Conservation (phyloP, 2,329 filamentous ascomycete genomes). For the Hypomyces perniciosus region DNA sequence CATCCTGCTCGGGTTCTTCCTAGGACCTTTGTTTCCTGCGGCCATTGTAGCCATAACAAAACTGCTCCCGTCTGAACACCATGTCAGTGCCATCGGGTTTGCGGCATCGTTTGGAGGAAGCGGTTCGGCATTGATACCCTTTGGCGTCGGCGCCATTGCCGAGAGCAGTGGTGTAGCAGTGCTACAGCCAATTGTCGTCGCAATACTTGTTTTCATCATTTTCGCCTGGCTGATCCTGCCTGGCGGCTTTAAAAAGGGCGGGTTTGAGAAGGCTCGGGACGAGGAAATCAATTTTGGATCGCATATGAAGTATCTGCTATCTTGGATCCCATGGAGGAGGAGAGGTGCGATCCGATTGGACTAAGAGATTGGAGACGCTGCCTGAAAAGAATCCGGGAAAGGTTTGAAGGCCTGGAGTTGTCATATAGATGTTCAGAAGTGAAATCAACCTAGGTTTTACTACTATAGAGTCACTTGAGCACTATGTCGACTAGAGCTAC, state of each 20-base stretch:
- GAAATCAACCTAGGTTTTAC: no score
- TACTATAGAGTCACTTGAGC: no score
- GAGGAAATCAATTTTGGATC: constrained; percentile 31
- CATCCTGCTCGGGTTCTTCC: constrained; percentile 68
- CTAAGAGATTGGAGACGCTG: no score
- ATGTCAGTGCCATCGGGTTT: constrained; percentile 74
- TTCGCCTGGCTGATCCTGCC: neutral
- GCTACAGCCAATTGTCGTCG: constrained; percentile 48
- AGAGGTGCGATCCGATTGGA: no score
- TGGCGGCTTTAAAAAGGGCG: constrained; percentile 27
- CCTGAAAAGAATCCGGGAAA: no score
- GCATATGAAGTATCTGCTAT: constrained; percentile 20
- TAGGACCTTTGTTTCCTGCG: constrained; percentile 73
- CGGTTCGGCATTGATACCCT: constrained; percentile 62
- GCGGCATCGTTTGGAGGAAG: constrained; percentile 69
- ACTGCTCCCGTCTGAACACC: constrained; percentile 64
- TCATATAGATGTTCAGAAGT: no score
- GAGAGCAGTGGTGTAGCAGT: constrained; percentile 48
- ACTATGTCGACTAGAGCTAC: no score
- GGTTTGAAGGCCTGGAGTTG: no score
- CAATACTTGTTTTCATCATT: constrained; percentile 22
- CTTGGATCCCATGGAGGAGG: constrained; percentile 3
- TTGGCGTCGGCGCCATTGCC: constrained; percentile 64
- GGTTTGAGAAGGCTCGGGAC: constrained; percentile 35
- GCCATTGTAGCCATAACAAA: constrained; percentile 68